Conservation (phyloP, 2,329 filamentous ascomycete genomes). For the Fusarium bulbicola region DNA sequence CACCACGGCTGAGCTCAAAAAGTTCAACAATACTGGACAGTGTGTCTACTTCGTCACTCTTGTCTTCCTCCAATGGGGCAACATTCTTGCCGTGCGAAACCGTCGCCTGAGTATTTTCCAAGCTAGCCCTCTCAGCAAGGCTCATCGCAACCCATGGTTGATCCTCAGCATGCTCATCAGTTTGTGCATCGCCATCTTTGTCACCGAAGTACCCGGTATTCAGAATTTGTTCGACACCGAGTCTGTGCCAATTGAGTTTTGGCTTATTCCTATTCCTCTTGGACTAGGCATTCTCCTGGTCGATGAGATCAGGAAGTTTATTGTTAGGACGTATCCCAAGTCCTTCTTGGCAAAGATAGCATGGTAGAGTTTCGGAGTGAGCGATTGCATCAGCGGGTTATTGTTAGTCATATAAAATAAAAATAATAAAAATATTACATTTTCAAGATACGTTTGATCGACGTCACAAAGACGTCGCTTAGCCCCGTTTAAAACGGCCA, state of each 20-base stretch:
- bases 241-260: slow-evolving; percentile 60
- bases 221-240: slow-evolving; percentile 59
- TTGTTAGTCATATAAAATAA: not conserved
- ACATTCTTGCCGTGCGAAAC: slow-evolving; percentile 61
- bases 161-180: slow-evolving; percentile 56
- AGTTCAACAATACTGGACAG: slow-evolving; percentile 61
- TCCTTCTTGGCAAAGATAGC: slow-evolving; percentile 57
- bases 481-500: not conserved
- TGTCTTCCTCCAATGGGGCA: slow-evolving; percentile 64
- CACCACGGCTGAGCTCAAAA: slow-evolving; percentile 52
- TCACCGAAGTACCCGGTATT: slow-evolving; percentile 60
- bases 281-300: slow-evolving; percentile 60
- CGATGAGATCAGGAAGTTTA: slow-evolving; percentile 62
- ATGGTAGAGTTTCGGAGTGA: slow-evolving; percentile 51
- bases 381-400: not conserved
- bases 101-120: slow-evolving; percentile 62
- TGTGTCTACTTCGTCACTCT: slow-evolving; percentile 64
- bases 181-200: slow-evolving; percentile 61
- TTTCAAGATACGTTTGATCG: not conserved
- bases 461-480: not conserved
- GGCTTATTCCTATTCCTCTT: slow-evolving; percentile 61
- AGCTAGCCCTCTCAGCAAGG: slow-evolving; percentile 57
- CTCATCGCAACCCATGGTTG: slow-evolving; percentile 61
- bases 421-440: not conserved
- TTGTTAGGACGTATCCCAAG: slow-evolving; percentile 57